phyloP scores from a whole-genome alignment of 2,329 filamentous ascomycete species.

The Botrytis hyacinthi region DNA sequence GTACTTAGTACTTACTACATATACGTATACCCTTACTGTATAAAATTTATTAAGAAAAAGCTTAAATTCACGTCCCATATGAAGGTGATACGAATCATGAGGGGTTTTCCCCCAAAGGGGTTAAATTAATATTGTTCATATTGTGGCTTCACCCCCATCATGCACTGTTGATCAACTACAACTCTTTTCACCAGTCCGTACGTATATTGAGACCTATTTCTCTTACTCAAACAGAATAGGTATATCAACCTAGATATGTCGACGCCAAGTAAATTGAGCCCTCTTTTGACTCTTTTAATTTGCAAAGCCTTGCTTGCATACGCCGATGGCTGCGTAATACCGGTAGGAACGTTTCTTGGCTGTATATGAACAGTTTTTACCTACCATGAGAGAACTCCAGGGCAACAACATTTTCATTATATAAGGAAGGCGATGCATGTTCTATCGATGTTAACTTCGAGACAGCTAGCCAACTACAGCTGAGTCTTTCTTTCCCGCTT shows the following conservation, averaged over 20 bases:
- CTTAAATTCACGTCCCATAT: too few relatives aligned
- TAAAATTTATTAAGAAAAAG: too few relatives aligned
- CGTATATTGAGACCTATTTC: too few relatives aligned
- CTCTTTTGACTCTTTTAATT: not conserved
- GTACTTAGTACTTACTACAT: too few relatives aligned
- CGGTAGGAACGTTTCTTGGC: not conserved
- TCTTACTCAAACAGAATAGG: too few relatives aligned
- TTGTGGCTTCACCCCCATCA: too few relatives aligned
- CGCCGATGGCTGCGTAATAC: not conserved
- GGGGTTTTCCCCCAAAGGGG: too few relatives aligned
- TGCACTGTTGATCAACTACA: too few relatives aligned
- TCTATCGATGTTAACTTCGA: not conserved
- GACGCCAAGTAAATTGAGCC: not conserved
- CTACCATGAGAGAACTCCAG: not conserved
- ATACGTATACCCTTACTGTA: too few relatives aligned
- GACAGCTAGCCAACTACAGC: not conserved
- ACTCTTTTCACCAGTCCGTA: too few relatives aligned
- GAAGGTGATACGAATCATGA: too few relatives aligned
- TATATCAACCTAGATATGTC: not conserved
- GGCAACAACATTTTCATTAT: not conserved
- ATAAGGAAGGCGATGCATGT: not conserved
- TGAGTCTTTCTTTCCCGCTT: not conserved
- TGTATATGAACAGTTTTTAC: not conserved
- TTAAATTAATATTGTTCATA: too few relatives aligned
- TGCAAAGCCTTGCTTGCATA: not conserved